Percentiles rank a stretch among this genome's conserved stretches.
phyloP scores from a whole-genome alignment of 2,329 filamentous ascomycete genomes.

The Aureobasidium sp. region DNA sequence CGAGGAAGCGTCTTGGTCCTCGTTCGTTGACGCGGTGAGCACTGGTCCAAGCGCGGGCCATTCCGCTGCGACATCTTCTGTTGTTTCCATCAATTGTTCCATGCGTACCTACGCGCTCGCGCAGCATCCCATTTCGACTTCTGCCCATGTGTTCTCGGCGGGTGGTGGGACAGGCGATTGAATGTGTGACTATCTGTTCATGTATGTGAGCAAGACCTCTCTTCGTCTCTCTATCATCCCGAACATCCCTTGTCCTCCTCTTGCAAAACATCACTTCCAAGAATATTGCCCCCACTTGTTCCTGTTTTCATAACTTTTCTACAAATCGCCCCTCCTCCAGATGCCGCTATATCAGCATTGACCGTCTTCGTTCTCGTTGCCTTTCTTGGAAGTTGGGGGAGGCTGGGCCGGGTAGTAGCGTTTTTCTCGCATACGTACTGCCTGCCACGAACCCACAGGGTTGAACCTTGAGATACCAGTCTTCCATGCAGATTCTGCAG shows the following conservation, averaged over 20 bases:
- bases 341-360: slow-evolving; percentile 4
- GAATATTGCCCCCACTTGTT: slow-evolving; percentile 2
- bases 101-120: slow-evolving; percentile 6
- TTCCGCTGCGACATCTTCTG: background rate
- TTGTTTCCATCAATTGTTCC: background rate
- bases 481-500: background rate
- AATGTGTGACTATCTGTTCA: background rate
- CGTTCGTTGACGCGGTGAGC: background rate
- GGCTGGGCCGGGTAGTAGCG: background rate
- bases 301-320: background rate
- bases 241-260: background rate
- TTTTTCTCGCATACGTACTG: background rate
- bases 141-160: background rate
- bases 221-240: background rate
- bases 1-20: no score
- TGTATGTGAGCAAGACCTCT: background rate
- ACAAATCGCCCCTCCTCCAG: background rate
- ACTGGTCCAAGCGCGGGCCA: background rate
- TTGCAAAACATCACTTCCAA: background rate
- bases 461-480: background rate
- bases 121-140: background rate
- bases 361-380: background rate
- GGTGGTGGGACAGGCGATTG: background rate
- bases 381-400: background rate
- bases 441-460: background rate